These are phyloP conservation scores for Talinum fruticosum DNA, from an alignment of 148 eudicot species.

Conservation along the genomic window DNA sequence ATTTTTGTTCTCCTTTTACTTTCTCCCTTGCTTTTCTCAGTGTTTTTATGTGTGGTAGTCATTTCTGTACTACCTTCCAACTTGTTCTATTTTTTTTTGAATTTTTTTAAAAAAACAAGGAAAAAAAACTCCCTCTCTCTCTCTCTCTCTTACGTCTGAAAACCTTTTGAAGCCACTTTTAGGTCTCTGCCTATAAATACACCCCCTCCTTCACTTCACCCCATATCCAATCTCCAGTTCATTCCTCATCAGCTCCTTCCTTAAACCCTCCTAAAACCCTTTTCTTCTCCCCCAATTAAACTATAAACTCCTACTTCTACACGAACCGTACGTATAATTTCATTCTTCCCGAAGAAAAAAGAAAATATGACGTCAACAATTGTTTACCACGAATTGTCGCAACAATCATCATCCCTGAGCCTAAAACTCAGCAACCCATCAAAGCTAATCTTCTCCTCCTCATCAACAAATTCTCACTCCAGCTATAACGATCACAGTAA, in stretches of 20 bases:
- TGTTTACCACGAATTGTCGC: slow-evolving; percentile 35
- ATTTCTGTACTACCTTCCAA: background rate
- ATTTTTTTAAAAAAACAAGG: too few relatives aligned
- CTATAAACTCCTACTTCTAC: background rate
- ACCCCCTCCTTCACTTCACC: slow-evolving; percentile 25
- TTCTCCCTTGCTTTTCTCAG: slow-evolving; percentile 6
- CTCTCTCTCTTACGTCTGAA: slow-evolving; percentile 30
- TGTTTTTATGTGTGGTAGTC: background rate
- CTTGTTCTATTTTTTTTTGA: too few relatives aligned
- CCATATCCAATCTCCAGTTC: slow-evolving; percentile 27
- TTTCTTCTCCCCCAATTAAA: background rate
- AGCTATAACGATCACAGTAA: background rate
- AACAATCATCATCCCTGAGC: slow-evolving; percentile 34
- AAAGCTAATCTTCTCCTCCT: background rate
- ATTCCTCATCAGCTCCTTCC: background rate
- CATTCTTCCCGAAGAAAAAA: background rate
- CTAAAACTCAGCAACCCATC: slow-evolving; percentile 26
- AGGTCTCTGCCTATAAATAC: slow-evolving; percentile 47
- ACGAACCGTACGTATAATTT: background rate
- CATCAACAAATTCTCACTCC: background rate
- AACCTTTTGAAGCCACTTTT: slow-evolving; percentile 33
- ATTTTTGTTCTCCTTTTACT: background rate
- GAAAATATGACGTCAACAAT: slow-evolving; percentile 48
- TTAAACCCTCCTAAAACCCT: background rate
- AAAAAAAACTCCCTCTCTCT: background rate